Base-by-base conservation (phyloP, 176 grass and related monocot genomes). In the Chloris gayana region DNA sequence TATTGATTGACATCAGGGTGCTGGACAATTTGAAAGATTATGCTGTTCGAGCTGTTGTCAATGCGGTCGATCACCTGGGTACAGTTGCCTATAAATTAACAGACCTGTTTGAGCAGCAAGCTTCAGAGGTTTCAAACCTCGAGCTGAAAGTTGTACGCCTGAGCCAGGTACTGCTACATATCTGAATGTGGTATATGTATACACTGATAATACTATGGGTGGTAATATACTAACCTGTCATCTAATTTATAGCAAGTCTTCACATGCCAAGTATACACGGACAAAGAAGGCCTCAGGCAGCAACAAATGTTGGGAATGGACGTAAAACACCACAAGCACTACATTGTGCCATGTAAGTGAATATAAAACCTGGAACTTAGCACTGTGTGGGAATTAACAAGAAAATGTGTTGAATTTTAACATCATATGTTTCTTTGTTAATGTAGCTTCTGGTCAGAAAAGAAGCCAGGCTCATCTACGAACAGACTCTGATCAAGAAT, bases 21-120 rank as follows among this genome's bases (percentile, higher is more conserved):
- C 86, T 99, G 78, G 91, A 93, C 77, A 96, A 99, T 79, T 44
- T 99, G 87, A 99, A 99, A 61, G 91, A 93, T 50, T 99, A 99
- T 80, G 88, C 91, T 35, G 83, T 96, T 26, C 79, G 89, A 49
- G 97, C 97, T 0, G 86, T 96, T 53, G 97, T 99, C 70, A 99
- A 99, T 46, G 97, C 91, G 31, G 93, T 99, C 11, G 97, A 99
- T 58, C 97, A 99, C 75, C 86, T 99, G 18, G 97, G 97, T 72
- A 91, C 97, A 5, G 93, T 99, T 42, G 97, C 97, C 25, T 99
- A 85, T 89, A 99, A 99, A 78, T 78, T 99, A 74, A 93, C 90
- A 7, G 97, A 96, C 79, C 81, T 96, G 51, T 91, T 89, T 34
- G 97, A 99, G 24, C 97, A 96, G 70, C 97, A 99, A 79, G 80